Evolutionary conservation across 2,329 filamentous ascomycete species (phyloP).

Genomic region (Calonectria pauciramosa): DNA sequence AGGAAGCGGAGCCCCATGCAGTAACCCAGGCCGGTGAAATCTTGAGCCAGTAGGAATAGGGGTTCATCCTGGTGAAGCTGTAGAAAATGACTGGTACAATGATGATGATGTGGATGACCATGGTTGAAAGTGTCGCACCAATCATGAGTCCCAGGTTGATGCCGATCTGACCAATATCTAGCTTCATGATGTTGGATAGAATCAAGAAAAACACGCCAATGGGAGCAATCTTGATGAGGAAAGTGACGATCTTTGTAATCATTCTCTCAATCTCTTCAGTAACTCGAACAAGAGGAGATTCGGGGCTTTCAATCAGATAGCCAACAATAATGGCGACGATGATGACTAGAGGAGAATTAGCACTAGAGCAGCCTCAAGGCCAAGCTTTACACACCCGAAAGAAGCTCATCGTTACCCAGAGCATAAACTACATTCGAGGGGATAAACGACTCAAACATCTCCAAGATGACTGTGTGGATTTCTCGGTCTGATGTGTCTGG

Average conservation of each 20-base stretch:
- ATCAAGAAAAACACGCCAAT: conserved; percentile 68
- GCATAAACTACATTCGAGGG: conserved; percentile 63
- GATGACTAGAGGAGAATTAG: conserved; percentile 50
- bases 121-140: conserved; percentile 59
- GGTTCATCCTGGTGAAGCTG: conserved; percentile 58
- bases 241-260: conserved; percentile 60
- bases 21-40: conserved; percentile 66
- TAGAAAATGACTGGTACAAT: conserved; percentile 60
- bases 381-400: conserved; percentile 43
- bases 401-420: conserved; percentile 60
- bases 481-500: conserved; percentile 49
- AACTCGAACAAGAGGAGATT: conserved; percentile 56
- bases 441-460: conserved; percentile 64
- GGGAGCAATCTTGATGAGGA: conserved; percentile 63
- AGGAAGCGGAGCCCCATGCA: conserved; percentile 67
- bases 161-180: conserved; percentile 62
- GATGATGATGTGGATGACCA: conserved; percentile 62
- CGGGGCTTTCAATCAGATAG: conserved; percentile 56
- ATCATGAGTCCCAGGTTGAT: conserved; percentile 65
- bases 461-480: conserved; percentile 59
- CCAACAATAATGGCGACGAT: conserved; percentile 61
- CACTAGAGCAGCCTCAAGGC: too few species aligned
- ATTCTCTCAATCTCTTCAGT: conserved; percentile 63
- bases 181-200: conserved; percentile 63
- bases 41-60: conserved; percentile 62